phyloP scores from a whole-genome alignment of 495 filamentous ascomycete species.

The Apodospora peruviana region DNA sequence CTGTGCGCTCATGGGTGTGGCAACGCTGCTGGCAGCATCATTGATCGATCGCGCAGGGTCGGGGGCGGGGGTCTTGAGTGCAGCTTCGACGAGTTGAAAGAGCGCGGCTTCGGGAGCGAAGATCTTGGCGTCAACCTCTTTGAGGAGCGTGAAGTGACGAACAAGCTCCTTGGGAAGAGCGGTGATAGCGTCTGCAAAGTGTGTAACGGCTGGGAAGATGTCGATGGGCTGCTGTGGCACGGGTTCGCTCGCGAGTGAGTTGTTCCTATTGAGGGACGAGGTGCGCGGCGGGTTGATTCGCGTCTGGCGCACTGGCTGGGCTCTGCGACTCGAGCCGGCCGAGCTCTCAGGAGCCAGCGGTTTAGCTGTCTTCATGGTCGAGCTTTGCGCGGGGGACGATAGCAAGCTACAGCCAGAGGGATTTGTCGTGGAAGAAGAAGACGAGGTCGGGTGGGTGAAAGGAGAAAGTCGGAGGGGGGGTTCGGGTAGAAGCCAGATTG shows the following conservation, averaged over 20 bases:
- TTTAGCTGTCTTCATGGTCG: conserved; percentile 49
- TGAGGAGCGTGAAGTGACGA: conserved; percentile 87
- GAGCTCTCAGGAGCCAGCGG: conserved; percentile 33
- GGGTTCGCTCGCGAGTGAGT: conserved; percentile 38
- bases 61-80: conserved; percentile 54
- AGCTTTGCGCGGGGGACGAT: background rate
- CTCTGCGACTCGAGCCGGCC: conserved; percentile 44
- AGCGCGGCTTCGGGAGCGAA: conserved; percentile 69
- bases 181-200: conserved; percentile 88
- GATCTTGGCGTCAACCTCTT: conserved; percentile 95
- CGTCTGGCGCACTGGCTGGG: conserved; percentile 55
- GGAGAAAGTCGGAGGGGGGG: background rate
- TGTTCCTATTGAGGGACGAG: conserved; percentile 37
- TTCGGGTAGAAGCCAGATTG: background rate
- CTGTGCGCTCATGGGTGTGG: conserved; percentile 38
- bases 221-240: conserved; percentile 46
- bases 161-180: conserved; percentile 93
- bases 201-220: conserved; percentile 87
- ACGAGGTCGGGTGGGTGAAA: background rate
- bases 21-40: conserved; percentile 36
- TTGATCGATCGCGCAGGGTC: conserved; percentile 32
- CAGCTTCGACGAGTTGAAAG: conserved; percentile 60
- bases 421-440: background rate
- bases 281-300: conserved; percentile 50
- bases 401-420: background rate